Percentiles rank a stretch among this genome's conserved stretches.
Conservation (phyloP, 73 alveolate genomes). For the Stentor roeselii region DNA sequence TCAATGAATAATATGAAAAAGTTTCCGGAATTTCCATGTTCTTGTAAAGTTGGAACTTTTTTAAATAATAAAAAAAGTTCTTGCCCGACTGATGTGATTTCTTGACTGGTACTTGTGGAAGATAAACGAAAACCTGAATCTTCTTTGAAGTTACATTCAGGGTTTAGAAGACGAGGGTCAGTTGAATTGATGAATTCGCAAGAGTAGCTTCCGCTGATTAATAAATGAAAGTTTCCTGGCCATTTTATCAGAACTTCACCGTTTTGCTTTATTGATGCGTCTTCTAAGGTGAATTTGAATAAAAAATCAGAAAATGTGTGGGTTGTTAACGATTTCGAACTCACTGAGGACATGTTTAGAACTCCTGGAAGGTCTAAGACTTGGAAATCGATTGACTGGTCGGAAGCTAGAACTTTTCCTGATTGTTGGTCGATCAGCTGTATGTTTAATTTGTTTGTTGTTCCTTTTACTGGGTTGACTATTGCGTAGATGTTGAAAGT, state of each 20-base stretch:
- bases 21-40: constrained; percentile 8
- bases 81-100: not conserved
- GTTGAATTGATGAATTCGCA: not conserved
- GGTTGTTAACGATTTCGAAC: not conserved
- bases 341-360: constrained; percentile 18
- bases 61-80: not conserved
- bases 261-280: not conserved
- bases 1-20: not conserved
- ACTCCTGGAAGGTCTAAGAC: not conserved
- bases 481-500: constrained; percentile 8
- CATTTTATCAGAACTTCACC: not conserved
- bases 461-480: not conserved
- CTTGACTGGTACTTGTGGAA: not conserved
- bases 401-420: not conserved
- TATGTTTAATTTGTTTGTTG: not conserved
- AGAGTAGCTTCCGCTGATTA: not conserved
- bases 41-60: constrained; percentile 19
- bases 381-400: not conserved
- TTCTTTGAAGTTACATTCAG: not conserved
- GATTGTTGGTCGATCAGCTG: not conserved
- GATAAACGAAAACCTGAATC: not conserved
- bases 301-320: not conserved
- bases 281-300: not conserved
- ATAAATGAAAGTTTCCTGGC: constrained; percentile 15
- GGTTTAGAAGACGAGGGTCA: constrained; percentile 1